Percentiles rank a stretch among this genome's conserved stretches.
Evolutionary conservation across 108 stramenopile species (phyloP).

Genomic region (Nitzschia palea): DNA sequence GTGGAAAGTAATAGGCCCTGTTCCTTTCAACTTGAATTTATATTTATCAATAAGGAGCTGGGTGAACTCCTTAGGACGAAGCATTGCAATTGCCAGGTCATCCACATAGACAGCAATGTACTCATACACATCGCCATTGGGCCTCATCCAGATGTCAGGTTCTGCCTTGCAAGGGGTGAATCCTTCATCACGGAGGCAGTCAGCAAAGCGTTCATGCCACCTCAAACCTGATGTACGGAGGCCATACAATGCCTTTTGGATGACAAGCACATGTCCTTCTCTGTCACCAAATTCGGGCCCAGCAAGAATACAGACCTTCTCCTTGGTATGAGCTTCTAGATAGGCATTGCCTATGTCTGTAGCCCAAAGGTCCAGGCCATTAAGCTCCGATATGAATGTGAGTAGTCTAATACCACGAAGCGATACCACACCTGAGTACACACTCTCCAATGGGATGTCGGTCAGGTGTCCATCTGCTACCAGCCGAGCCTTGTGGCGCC

Average conservation of each 20-base stretch:
- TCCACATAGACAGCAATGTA: conserved; percentile 38
- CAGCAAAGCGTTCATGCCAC: conserved; percentile 19
- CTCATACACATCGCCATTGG: conserved; percentile 21
- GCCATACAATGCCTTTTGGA: conserved; percentile 42
- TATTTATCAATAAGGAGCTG: conserved; percentile 1
- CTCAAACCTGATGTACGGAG: neutral
- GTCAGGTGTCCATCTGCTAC: conserved; percentile 29
- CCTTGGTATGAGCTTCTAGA: conserved; percentile 18
- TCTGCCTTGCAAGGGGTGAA: conserved; percentile 37
- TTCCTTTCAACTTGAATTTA: conserved; percentile 40
- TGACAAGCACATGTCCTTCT: conserved; percentile 27
- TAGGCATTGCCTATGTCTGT: conserved; percentile 28
- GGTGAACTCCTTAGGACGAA: conserved; percentile 16
- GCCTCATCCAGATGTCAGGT: conserved; percentile 42
- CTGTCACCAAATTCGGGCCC: conserved; percentile 43
- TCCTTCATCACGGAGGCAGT: conserved; percentile 10
- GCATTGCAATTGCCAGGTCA: conserved; percentile 21
- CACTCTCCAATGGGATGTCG: conserved; percentile 11
- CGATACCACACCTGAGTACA: conserved; percentile 23
- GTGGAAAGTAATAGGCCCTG: conserved; percentile 21
- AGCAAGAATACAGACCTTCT: conserved; percentile 41
- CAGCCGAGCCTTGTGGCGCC: conserved; percentile 14
- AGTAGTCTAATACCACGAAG: conserved; percentile 32
- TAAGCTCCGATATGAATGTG: conserved; percentile 35
- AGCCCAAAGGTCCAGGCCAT: conserved; percentile 24